Base-by-base conservation (phyloP, 2,329 filamentous ascomycete species). In the Sporothrix sp. region DNA sequence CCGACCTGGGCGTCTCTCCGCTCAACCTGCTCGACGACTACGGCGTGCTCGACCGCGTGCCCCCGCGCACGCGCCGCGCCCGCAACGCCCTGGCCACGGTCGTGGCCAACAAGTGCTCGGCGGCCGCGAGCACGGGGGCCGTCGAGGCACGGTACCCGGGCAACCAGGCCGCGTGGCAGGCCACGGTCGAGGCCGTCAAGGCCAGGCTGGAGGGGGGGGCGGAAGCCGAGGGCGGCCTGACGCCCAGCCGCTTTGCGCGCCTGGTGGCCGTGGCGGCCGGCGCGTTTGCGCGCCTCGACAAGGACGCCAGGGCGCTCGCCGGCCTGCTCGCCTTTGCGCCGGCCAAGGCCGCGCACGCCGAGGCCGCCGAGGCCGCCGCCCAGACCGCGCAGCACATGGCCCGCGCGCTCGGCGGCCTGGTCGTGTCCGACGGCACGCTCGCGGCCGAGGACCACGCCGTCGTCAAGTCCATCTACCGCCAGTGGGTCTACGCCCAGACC, bases 401-500 rank as follows among this genome's bases (percentile, higher is more conserved):
- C 1, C 65, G 66, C 4, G 64, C 66, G 1, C 58, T 75, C 14
- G 69, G 39, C 16, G 50, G 73, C 23, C 63, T 67, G 46, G 59
- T 75, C 8, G 66, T 73, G 37, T 64, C 46, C 9, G 43, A 39
- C 65, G 3, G 63, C 67, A 38, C 37, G 7, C 62, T 75, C 1
- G 62, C 60, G 14, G 62, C 68, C 42, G 66, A 70, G 4, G 67
- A 65, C 54, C 71, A 70, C 50, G 71, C 70, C 4, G 55, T 69
- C 2, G 61, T 72, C 28, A 71, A 69, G 55, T 68, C 68, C 3
- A 63, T 76, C 38, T 60, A 60, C 54, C 61, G 58, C 52, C 75
- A 78, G 52, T 74, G 73, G 61, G 62, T 71, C 2, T 77, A 76
- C 58, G 64, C 69, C 42, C 65, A 71, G 44, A 60, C 75, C 7